A percentile compares a stretch with the other conserved stretches of the same genome.
Conservation (phyloP, 495 filamentous ascomycete species). For the Penicillium samsonianum region DNA sequence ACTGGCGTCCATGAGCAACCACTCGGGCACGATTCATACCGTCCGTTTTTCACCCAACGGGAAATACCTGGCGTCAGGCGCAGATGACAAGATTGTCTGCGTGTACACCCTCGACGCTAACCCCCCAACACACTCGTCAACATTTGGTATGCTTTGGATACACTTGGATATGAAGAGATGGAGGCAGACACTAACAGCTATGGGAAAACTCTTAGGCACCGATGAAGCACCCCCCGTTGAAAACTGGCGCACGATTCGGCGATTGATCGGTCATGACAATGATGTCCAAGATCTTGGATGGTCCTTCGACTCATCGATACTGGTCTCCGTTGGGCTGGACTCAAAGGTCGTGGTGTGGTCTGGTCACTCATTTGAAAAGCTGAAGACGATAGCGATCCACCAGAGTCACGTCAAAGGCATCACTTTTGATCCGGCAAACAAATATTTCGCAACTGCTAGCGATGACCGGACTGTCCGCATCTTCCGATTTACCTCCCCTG, state of each 20-base stretch:
- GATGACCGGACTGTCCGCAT: conserved; percentile 97
- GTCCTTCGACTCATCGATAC: conserved; percentile 92
- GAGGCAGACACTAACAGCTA: background rate
- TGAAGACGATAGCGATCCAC: conserved; percentile 87
- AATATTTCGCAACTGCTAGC: conserved; percentile 97
- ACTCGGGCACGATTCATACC: conserved; percentile 94
- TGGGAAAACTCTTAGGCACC: conserved; percentile 55
- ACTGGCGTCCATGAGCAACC: conserved; percentile 95
- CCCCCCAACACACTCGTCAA: conserved; percentile 67
- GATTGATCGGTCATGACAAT: conserved; percentile 95
- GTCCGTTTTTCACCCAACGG: conserved; percentile 94
- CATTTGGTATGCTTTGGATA: conserved; percentile 64
- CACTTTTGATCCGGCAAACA: conserved; percentile 97
- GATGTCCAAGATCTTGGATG: conserved; percentile 98
- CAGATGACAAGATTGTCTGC: conserved; percentile 97
- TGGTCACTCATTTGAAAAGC: conserved; percentile 94
- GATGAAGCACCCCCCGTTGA: conserved; percentile 92
- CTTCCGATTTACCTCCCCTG: conserved; percentile 88
- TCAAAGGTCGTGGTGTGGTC: conserved; percentile 99
- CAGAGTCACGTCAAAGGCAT: conserved; percentile 98
- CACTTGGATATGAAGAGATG: background rate
- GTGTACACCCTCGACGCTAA: conserved; percentile 88
- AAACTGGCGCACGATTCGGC: conserved; percentile 92
- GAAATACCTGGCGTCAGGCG: conserved; percentile 91
- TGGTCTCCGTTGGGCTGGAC: conserved; percentile 95